These are phyloP conservation scores for Lathyrus tuberosus DNA, from an alignment of 306 rosid genomes.

Conservation along the genomic window DNA sequence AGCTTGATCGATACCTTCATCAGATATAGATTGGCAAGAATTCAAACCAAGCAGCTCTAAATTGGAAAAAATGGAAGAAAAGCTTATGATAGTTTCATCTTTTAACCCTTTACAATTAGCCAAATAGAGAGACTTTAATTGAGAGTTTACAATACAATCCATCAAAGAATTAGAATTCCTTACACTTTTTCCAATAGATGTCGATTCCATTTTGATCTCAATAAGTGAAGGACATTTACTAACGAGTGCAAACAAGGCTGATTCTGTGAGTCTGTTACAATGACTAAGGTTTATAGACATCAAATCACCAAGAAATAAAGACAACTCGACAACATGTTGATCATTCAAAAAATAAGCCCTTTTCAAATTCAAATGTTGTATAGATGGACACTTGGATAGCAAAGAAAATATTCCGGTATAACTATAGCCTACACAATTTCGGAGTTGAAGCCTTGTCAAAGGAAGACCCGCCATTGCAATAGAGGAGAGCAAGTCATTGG, in stretches of 20 bases:
- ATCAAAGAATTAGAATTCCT: no score
- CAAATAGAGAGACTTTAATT: no score
- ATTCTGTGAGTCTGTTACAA: neutral
- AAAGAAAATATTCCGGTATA: slow-evolving; percentile 52
- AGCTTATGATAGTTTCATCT: no score
- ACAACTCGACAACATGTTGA: slow-evolving; percentile 16
- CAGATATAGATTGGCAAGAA: neutral
- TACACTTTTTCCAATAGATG: no score
- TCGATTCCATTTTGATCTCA: neutral
- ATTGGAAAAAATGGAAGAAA: neutral
- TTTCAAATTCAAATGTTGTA: slow-evolving; percentile 60
- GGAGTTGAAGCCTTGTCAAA: slow-evolving; percentile 55
- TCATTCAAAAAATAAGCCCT: slow-evolving; percentile 50
- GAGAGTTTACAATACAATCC: no score
- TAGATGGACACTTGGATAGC: slow-evolving; percentile 46
- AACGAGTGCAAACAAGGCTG: neutral
- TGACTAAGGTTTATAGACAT: neutral
- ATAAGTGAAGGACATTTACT: neutral
- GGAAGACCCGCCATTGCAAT: slow-evolving; percentile 59
- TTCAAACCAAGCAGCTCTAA: neutral
- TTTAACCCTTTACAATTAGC: no score
- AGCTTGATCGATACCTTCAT: neutral
- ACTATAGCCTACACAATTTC: slow-evolving; percentile 39
- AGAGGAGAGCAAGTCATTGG: slow-evolving; percentile 56
- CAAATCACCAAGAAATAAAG: neutral